Evolutionary conservation across 2,329 filamentous ascomycete species (phyloP).

Genomic region (Chaetomiaceae sp.): DNA sequence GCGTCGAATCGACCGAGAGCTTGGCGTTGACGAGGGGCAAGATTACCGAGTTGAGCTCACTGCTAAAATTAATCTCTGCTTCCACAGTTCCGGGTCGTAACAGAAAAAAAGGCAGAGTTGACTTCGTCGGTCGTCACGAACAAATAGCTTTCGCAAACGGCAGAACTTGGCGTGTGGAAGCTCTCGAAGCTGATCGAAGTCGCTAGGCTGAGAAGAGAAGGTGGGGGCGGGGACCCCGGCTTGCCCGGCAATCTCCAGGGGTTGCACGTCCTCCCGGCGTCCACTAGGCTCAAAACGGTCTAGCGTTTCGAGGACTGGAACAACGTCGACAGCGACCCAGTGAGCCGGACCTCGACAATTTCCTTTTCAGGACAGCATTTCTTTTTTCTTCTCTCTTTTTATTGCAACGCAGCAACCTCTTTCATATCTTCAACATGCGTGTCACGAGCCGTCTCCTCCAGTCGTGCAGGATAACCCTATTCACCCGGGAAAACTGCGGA

Average conservation of each 20-base stretch:
- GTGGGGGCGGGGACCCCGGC: slow-evolving; percentile 24
- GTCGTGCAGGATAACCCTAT: slow-evolving; percentile 65
- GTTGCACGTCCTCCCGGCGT: not conserved
- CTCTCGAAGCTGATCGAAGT: slow-evolving; percentile 28
- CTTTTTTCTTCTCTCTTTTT: too few relatives aligned
- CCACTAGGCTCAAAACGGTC: slow-evolving; percentile 5
- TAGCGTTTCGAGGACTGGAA: too few relatives aligned
- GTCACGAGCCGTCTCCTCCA: slow-evolving; percentile 47
- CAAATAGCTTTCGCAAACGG: too few relatives aligned
- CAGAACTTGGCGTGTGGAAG: slow-evolving; percentile 18
- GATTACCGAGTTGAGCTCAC: too few relatives aligned
- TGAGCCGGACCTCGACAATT: too few relatives aligned
- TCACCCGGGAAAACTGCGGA: slow-evolving; percentile 67
- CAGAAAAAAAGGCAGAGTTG: not conserved
- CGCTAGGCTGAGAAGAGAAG: slow-evolving; percentile 10
- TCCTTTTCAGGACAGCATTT: not conserved
- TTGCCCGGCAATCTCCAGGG: not conserved
- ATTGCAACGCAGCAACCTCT: too few relatives aligned
- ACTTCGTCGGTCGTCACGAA: too few relatives aligned
- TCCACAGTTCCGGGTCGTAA: not conserved
- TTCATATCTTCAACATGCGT: slow-evolving; percentile 41
- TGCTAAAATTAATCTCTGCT: too few relatives aligned
- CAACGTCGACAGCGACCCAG: too few relatives aligned
- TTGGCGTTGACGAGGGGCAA: too few relatives aligned
- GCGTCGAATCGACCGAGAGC: not conserved